These are phyloP conservation scores for rapeseed (Brassica napus) DNA, from an alignment of 345 rosid species.

Conservation along the genomic window Da-Ae NC_063451.1:46780501-46781000, in stretches of 20 bases:
- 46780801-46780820: background rate
- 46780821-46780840: slow-evolving; percentile 62
- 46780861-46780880: slow-evolving; percentile 26
- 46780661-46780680: slow-evolving; percentile 75
- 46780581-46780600: background rate
- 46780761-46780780: slow-evolving; percentile 28
- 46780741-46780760: slow-evolving; percentile 78
- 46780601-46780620: background rate
- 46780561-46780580: slow-evolving; percentile 1
- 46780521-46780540: background rate
- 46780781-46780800: background rate
- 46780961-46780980: slow-evolving; percentile 85
- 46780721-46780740: slow-evolving; percentile 80
- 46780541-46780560: background rate
- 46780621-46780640: background rate
- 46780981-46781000: slow-evolving; percentile 83
- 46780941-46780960: slow-evolving; percentile 72
- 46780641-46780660: slow-evolving; percentile 8
- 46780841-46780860: slow-evolving; percentile 54
- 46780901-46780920: background rate
- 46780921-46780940: slow-evolving; percentile 8
- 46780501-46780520: background rate
- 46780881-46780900: background rate
- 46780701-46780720: slow-evolving; percentile 72
- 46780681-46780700: slow-evolving; percentile 90